Evolutionary conservation across 352 stramenopile genomes (phyloP).

Genomic region (Thalassiosira hispida): DNA sequence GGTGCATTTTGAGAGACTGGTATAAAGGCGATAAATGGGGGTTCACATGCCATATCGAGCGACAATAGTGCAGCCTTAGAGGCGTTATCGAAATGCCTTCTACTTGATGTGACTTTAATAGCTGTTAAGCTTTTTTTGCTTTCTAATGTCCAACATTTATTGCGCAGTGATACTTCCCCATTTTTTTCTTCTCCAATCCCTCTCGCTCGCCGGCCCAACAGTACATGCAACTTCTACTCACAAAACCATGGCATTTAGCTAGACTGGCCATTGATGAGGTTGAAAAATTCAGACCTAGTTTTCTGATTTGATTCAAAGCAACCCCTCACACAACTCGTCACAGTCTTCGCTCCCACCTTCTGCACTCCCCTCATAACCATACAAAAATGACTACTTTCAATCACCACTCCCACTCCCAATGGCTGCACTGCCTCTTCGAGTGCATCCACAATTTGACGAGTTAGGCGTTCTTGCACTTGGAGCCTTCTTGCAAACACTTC

Average conservation of each 20-base stretch:
- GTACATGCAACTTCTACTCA: no score
- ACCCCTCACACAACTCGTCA: slow-evolving; percentile 96
- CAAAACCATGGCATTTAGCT: background rate
- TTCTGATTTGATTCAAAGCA: slow-evolving; percentile 94
- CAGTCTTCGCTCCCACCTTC: slow-evolving; percentile 95
- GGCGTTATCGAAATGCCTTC: no score
- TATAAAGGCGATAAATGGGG: slow-evolving; percentile 42
- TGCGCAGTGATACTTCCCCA: no score
- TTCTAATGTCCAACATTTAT: no score
- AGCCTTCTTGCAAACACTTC: slow-evolving; percentile 96
- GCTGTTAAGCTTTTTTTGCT: no score
- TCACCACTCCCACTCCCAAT: slow-evolving; percentile 97
- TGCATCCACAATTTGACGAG: slow-evolving; percentile 97
- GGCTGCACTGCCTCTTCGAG: slow-evolving; percentile 96
- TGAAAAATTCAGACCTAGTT: slow-evolving; percentile 89
- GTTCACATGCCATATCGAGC: background rate
- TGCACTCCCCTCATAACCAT: slow-evolving; percentile 99
- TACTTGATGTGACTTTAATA: no score
- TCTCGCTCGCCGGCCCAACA: no score
- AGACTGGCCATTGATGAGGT: slow-evolving; percentile 70
- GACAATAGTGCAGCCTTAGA: background rate
- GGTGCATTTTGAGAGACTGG: slow-evolving; percentile 78
- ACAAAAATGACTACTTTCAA: slow-evolving; percentile 98
- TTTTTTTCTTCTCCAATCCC: no score
- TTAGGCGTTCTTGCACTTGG: slow-evolving; percentile 99